Base-by-base conservation (phyloP, 108 stramenopile genomes). In the Chaetoceros muelleri region DNA sequence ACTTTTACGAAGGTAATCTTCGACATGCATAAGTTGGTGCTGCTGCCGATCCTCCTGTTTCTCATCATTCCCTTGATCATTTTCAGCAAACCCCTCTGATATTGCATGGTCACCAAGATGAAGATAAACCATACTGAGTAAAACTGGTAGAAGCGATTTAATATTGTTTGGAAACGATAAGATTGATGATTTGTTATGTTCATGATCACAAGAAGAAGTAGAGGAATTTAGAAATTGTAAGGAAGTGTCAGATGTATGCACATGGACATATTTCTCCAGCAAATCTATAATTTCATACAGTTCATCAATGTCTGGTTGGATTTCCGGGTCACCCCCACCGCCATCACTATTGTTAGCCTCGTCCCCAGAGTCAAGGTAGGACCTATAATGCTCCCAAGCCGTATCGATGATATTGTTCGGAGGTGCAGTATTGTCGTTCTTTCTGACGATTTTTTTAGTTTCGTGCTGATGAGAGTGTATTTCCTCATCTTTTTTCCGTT, bases 71-170 rank as follows among this genome's bases (percentile, higher is more conserved):
- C 46, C 26, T 28, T 52, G 46, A 2, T 46, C 48, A 3, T 51
- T 18, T 2, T 23, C 52, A 52, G 56, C 30, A 55, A 81, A 24
- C 24, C 57, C 64, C 53, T 79, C 59, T 2, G 65, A 55, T 46
- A 83, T 74, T 48, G 73, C 61, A 57, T 55, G 45, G 46, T 78
- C 81, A 22, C 81, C 87, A 29, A 88, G 58, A 53, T 78, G 72
- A 51, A 73, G 52, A 48, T 73, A 66, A 0, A 57, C 61, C 47
- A 82, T 78, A 52, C 80, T 82, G 23, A 75, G 24, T 28, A 88
- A 54, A 1, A 82, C 63, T 29, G 82, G 81, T 16, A 88, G 44
- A 20, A 87, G 40, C 3, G 65, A 47, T 30, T 64, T 54, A 40
- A 59, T 59, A 44, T 28, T 34, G 25, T 44, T 64, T 47, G 52